A percentile compares a stretch with the other conserved stretches of the same genome.
phyloP scores from a whole-genome alignment of 2,329 filamentous ascomycete species.

The Seiridium unicorne region DNA sequence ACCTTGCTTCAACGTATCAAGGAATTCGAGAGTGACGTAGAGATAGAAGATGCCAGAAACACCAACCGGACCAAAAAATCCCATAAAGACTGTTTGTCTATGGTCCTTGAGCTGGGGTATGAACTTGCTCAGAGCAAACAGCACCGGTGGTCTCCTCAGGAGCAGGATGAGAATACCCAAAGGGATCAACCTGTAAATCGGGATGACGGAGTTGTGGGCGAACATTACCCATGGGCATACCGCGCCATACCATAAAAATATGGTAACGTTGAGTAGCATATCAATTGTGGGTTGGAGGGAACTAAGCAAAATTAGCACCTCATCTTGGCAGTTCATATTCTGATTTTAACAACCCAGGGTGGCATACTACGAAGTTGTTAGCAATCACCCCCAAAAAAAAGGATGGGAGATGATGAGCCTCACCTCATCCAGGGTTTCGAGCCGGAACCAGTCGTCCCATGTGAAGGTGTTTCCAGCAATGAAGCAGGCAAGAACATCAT shows the following conservation, averaged over 20 bases:
- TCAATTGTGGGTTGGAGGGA: conserved; percentile 92
- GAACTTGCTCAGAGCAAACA: conserved; percentile 69
- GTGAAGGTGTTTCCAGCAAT: conserved; percentile 89
- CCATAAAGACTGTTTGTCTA: conserved; percentile 79
- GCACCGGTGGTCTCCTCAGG: conserved; percentile 73
- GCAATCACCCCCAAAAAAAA: background rate
- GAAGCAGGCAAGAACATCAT: conserved; percentile 90
- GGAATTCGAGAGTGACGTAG: conserved; percentile 75
- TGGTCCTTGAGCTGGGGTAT: conserved; percentile 77
- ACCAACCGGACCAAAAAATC: conserved; percentile 91
- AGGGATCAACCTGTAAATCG: conserved; percentile 69
- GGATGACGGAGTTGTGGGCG: conserved; percentile 62
- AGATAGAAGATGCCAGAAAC: conserved; percentile 90
- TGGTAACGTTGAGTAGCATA: conserved; percentile 84
- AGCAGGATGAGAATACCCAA: conserved; percentile 76
- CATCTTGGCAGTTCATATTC: background rate
- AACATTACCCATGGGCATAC: conserved; percentile 80
- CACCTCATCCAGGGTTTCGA: conserved; percentile 79
- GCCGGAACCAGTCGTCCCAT: conserved; percentile 91
- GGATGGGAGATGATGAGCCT: conserved; percentile 9
- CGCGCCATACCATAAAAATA: conserved; percentile 91
- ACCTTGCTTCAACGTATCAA: conserved; percentile 57
- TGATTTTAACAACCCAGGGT: no score
- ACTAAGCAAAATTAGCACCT: conserved; percentile 14
- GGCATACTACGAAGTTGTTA: conserved; percentile 9